Evolutionary conservation across 1,284 basidiomycete species (phyloP).

Genomic region (Malassezia sympodialis): DNA sequence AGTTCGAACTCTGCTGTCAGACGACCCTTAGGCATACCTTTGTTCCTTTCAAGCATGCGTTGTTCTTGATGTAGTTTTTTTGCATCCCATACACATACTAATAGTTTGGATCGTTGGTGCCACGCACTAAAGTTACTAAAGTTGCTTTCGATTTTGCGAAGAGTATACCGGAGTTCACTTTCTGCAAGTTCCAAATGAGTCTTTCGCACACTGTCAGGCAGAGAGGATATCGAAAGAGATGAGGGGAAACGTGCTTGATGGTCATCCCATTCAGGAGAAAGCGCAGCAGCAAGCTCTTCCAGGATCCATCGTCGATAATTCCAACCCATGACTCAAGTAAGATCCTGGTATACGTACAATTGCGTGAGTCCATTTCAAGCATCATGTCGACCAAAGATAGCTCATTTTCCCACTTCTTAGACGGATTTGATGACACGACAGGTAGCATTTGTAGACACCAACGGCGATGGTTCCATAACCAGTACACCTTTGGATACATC

Average conservation of each 20-base stretch:
- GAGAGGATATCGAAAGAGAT: background rate
- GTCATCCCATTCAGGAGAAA: background rate
- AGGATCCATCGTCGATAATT: slow-evolving; percentile 39
- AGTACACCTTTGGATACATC: slow-evolving; percentile 46
- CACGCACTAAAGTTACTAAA: slow-evolving; percentile 98
- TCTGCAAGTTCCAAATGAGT: slow-evolving; percentile 22
- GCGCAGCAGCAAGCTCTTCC: slow-evolving; percentile 22
- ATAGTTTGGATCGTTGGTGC: slow-evolving; percentile 86
- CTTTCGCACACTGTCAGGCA: background rate
- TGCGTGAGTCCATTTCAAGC: slow-evolving; percentile 42
- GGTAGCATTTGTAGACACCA: slow-evolving; percentile 37
- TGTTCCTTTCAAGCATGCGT: slow-evolving; percentile 52
- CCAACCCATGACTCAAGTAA: slow-evolving; percentile 34
- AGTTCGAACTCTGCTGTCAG: slow-evolving; percentile 68
- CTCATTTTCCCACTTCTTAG: slow-evolving; percentile 32
- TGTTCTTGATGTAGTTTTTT: slow-evolving; percentile 46
- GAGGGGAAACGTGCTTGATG: slow-evolving; percentile 6
- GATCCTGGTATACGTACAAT: slow-evolving; percentile 25
- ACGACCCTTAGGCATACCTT: background rate
- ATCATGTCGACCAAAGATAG: slow-evolving; percentile 40
- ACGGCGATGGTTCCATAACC: slow-evolving; percentile 47
- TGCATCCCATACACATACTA: slow-evolving; percentile 60
- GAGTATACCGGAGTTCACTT: slow-evolving; percentile 53
- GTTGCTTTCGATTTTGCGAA: slow-evolving; percentile 79
- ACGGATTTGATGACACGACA: background rate